These are phyloP conservation scores for Capronia coronata DNA, from an alignment of 2,329 filamentous ascomycete species.

Conservation along the genomic window DNA sequence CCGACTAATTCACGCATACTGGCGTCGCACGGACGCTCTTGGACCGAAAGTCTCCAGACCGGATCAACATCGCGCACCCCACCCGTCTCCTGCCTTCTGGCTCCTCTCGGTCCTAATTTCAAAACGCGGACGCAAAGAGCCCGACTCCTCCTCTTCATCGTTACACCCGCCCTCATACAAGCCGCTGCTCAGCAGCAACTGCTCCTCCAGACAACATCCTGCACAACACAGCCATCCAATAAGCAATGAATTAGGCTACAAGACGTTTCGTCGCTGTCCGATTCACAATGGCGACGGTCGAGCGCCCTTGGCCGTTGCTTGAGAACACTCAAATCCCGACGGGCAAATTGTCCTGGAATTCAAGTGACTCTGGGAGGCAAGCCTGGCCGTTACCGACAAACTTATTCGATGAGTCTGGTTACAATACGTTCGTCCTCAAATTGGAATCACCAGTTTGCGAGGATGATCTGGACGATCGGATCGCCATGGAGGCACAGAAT, in stretches of 20 bases:
- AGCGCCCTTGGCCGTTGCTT: slow-evolving; percentile 13
- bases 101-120: background rate
- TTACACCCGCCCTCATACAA: slow-evolving; percentile 11
- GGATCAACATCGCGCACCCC: slow-evolving; percentile 7
- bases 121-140: background rate
- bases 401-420: slow-evolving; percentile 35
- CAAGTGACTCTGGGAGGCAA: slow-evolving; percentile 12
- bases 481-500: slow-evolving; percentile 35
- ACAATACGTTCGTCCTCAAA: slow-evolving; percentile 35
- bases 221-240: slow-evolving; percentile 3
- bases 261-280: slow-evolving; percentile 2
- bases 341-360: slow-evolving; percentile 11
- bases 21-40: slow-evolving; percentile 9
- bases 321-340: slow-evolving; percentile 6
- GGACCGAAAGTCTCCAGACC: slow-evolving; percentile 17
- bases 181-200: slow-evolving; percentile 2
- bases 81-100: slow-evolving; percentile 2
- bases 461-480: slow-evolving; percentile 34
- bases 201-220: slow-evolving; percentile 1
- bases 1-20: background rate
- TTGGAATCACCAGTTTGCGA: slow-evolving; percentile 35
- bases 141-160: slow-evolving; percentile 2
- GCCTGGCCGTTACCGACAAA: slow-evolving; percentile 13
- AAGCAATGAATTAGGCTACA: slow-evolving; percentile 16
- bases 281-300: slow-evolving; percentile 17